Conservation (phyloP, 2,329 filamentous ascomycete species). For the Ascochyta lentis region DNA sequence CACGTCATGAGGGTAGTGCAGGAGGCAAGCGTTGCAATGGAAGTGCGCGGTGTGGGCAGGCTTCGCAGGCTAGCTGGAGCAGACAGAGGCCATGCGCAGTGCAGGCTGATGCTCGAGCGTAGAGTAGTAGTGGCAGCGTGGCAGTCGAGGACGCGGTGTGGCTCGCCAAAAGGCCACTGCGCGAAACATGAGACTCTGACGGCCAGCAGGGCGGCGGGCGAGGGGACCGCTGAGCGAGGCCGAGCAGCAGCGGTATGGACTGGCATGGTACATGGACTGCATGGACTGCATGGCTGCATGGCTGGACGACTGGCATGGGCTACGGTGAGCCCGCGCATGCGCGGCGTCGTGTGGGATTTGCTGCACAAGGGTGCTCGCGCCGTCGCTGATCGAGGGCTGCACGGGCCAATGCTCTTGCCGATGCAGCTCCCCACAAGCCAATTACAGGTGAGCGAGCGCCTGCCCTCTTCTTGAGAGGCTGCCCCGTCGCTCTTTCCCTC, state of each 20-base stretch:
- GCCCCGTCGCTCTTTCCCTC: conserved; percentile 33
- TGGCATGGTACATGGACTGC: too few species aligned
- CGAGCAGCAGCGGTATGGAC: conserved; percentile 1
- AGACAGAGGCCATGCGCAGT: conserved; percentile 16
- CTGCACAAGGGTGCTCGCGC: conserved; percentile 12
- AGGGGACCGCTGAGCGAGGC: conserved; percentile 3
- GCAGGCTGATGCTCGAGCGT: too few species aligned
- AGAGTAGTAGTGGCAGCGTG: too few species aligned
- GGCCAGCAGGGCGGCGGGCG: conserved; percentile 7
- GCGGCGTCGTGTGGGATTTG: conserved; percentile 1
- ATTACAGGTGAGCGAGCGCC: conserved; percentile 29
- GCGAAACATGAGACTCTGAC: conserved; percentile 5
- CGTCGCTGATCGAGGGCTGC: conserved; percentile 10
- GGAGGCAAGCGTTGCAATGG: neutral
- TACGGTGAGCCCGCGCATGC: conserved; percentile 16
- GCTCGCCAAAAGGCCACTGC: conserved; percentile 8
- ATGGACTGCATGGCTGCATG: too few species aligned
- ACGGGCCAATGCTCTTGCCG: neutral
- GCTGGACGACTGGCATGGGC: too few species aligned
- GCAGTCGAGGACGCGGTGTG: neutral
- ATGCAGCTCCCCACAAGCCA: conserved; percentile 22
- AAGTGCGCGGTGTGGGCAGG: neutral
- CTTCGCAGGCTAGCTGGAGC: conserved; percentile 11
- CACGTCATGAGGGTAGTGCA: conserved; percentile 18
- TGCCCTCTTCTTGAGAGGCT: conserved; percentile 29